Evolutionary conservation across 306 rosid genomes (phyloP).

Genomic region (Hylodesmum podocarpum): DNA sequence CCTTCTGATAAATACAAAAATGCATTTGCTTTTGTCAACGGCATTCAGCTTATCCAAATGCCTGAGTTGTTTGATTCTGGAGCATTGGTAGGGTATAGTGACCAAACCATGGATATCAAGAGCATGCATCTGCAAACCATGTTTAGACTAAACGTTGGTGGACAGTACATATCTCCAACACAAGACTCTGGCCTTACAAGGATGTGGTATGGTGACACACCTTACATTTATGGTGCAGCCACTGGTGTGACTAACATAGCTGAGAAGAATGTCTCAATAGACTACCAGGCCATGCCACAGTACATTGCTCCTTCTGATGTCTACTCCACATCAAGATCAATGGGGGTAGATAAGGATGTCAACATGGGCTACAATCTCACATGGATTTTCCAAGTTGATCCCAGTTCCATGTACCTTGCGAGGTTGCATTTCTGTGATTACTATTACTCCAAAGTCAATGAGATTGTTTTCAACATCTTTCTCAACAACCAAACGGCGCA

Average conservation of each 20-base stretch:
- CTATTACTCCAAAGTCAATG: constrained; percentile 20
- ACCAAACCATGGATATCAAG: constrained; percentile 31
- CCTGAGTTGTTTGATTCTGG: constrained; percentile 44
- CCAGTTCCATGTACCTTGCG: constrained; percentile 45
- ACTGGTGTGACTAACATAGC: constrained; percentile 38
- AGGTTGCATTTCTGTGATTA: constrained; percentile 57
- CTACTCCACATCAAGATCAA: constrained; percentile 50
- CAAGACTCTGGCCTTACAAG: constrained; percentile 52
- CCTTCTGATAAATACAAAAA: constrained; percentile 38
- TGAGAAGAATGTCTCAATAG: constrained; percentile 18
- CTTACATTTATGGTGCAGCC: constrained; percentile 44
- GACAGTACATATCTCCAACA: constrained; percentile 46
- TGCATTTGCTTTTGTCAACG: constrained; percentile 51
- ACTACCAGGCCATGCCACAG: constrained; percentile 28
- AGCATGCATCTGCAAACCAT: constrained; percentile 42
- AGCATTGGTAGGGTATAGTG: constrained; percentile 29
- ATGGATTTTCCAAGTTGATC: constrained; percentile 52
- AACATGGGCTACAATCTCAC: constrained; percentile 48
- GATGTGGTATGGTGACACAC: constrained; percentile 54
- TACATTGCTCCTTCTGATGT: constrained; percentile 46
- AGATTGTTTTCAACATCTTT: constrained; percentile 40
- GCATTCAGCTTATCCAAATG: constrained; percentile 43
- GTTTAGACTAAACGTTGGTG: constrained; percentile 57
- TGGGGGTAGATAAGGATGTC: constrained; percentile 29
- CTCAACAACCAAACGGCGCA: constrained; percentile 55